Percentiles rank a stretch among this genome's conserved stretches.
Evolutionary conservation across 2,329 filamentous ascomycete genomes (phyloP).

Genomic region (Passalora sequoiae): DNA sequence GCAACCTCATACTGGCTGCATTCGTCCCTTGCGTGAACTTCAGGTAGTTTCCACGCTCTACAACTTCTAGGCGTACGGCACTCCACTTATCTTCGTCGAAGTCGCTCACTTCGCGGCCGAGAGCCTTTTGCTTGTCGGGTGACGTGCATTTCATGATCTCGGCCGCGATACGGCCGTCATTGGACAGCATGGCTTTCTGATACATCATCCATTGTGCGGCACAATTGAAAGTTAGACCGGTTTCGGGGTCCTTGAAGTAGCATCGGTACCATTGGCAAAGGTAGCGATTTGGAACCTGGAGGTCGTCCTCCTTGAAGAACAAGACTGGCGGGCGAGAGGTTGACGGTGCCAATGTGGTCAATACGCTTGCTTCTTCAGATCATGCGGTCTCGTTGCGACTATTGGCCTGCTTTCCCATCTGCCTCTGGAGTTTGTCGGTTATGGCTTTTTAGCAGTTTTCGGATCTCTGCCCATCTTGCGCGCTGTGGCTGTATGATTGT

Average conservation of each 20-base stretch:
- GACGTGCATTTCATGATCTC: conserved; percentile 6
- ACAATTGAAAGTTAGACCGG: conserved; percentile 11
- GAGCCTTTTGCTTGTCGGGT: conserved; percentile 10
- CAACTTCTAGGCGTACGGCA: too few relatives aligned
- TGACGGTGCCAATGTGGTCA: too few relatives aligned
- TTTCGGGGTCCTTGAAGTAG: conserved; percentile 11
- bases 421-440: too few relatives aligned
- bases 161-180: conserved; percentile 7
- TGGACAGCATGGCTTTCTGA: conserved; percentile 16
- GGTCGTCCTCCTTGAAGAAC: conserved; percentile 13
- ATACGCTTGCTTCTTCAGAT: too few relatives aligned
- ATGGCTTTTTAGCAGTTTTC: too few relatives aligned
- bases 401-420: too few relatives aligned
- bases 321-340: conserved; percentile 7
- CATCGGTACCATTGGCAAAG: conserved; percentile 20
- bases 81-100: conserved; percentile 11
- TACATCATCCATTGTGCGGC: conserved; percentile 24
- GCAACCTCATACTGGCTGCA: conserved; percentile 5
- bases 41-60: conserved; percentile 12
- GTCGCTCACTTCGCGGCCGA: conserved; percentile 7
- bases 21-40: conserved; percentile 16
- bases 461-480: too few relatives aligned
- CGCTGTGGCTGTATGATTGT: too few relatives aligned
- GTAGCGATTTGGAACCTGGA: conserved; percentile 13
- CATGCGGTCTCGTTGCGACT: too few relatives aligned